These are phyloP conservation scores for Globisporangium irregulare DNA, from an alignment of 352 stramenopile species.

Conservation along the genomic window DNA sequence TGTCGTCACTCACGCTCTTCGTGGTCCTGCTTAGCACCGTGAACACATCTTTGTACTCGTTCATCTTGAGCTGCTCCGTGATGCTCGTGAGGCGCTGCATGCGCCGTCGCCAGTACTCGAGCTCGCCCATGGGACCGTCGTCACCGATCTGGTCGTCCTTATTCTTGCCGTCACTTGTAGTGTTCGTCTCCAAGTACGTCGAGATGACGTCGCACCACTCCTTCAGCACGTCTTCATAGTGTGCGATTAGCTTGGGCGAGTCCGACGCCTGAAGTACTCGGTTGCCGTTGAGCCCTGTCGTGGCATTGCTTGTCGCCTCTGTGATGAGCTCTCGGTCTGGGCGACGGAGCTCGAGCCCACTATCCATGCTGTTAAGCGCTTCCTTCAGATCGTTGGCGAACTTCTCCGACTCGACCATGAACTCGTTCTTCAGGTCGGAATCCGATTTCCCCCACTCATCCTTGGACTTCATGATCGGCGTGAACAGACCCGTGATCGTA, in stretches of 20 bases:
- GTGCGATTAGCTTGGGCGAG: conserved; percentile 88
- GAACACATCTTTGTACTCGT: conserved; percentile 95
- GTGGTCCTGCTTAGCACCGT: conserved; percentile 85
- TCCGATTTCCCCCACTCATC: conserved; percentile 96
- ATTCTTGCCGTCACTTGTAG: conserved; percentile 52
- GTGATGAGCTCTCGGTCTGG: conserved; percentile 77
- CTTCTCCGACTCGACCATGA: conserved; percentile 94
- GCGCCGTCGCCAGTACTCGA: conserved; percentile 95
- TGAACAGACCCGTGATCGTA: conserved; percentile 85
- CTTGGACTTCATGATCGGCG: conserved; percentile 90
- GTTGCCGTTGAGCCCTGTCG: conserved; percentile 35
- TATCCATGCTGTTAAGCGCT: conserved; percentile 94
- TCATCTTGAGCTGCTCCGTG: conserved; percentile 97
- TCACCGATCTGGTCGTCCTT: conserved; percentile 79
- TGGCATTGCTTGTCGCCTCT: conserved; percentile 46
- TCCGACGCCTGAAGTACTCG: conserved; percentile 72
- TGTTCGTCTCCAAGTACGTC: conserved; percentile 91
- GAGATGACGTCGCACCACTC: conserved; percentile 97
- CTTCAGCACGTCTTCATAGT: conserved; percentile 96
- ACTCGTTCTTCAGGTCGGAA: conserved; percentile 89
- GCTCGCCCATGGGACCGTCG: conserved; percentile 94
- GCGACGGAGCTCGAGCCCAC: conserved; percentile 90
- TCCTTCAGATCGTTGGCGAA: conserved; percentile 94
- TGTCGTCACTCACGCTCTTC: conserved; percentile 85
- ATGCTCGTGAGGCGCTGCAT: conserved; percentile 99